A percentile compares a stretch with the other conserved stretches of the same genome.
These are phyloP conservation scores for Exophiala oligosperma DNA, from an alignment of 2,329 filamentous ascomycete species.

Conservation along the genomic window DNA sequence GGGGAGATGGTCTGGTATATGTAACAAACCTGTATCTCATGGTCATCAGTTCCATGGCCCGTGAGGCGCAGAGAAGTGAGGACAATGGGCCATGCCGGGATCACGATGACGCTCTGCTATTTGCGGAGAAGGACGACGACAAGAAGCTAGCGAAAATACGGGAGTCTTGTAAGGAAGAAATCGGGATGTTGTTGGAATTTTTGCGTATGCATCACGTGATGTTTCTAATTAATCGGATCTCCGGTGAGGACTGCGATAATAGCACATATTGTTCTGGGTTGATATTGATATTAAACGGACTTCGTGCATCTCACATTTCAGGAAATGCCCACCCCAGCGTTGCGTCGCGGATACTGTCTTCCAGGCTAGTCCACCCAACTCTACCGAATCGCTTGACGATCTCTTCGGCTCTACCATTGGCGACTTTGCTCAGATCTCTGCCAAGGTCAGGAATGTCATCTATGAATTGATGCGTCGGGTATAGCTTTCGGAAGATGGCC, in stretches of 20 bases:
- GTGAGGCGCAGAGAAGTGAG: neutral
- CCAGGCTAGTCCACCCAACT: constrained; percentile 18
- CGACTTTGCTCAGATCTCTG: constrained; percentile 20
- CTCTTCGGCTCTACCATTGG: constrained; percentile 18
- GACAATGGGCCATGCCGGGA: neutral
- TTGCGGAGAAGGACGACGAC: constrained; percentile 8
- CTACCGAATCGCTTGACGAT: constrained; percentile 19
- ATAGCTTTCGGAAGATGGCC: constrained; percentile 38
- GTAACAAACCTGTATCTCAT: neutral
- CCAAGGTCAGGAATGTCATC: constrained; percentile 12
- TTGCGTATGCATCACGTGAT: neutral
- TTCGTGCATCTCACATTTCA: too few relatives aligned
- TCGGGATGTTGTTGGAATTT: neutral
- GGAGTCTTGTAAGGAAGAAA: neutral
- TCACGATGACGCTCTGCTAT: constrained; percentile 17
- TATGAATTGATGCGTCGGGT: constrained; percentile 37
- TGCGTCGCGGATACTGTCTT: constrained; percentile 15
- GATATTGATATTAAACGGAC: too few relatives aligned
- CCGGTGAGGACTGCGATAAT: too few relatives aligned
- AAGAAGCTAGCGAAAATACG: constrained; percentile 15
- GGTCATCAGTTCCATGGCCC: neutral
- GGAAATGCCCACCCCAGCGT: constrained; percentile 2
- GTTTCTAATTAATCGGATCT: too few relatives aligned
- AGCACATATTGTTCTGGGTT: too few relatives aligned
- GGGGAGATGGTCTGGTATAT: neutral